A percentile compares a stretch with the other conserved stretches of the same genome.
Evolutionary conservation across 202 grass and related monocot species (phyloP).

Genomic region (Cymbopogon flexuosus): DNA sequence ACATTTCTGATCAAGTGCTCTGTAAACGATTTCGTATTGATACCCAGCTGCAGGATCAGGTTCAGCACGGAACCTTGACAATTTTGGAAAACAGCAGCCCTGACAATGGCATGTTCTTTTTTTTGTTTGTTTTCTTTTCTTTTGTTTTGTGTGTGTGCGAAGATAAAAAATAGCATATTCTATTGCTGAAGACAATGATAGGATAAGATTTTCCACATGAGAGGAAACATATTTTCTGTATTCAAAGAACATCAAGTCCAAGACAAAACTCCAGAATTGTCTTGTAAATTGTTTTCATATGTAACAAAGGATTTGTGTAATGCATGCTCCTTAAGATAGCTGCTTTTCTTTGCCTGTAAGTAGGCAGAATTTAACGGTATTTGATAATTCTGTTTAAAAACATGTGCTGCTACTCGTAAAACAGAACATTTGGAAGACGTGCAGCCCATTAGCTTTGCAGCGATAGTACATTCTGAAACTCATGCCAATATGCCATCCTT

Average conservation of each 20-base stretch:
- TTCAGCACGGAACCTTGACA: not conserved
- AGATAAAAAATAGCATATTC: too few species aligned
- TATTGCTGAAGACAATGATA: not conserved
- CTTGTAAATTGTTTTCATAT: too few species aligned
- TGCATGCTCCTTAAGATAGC: not conserved
- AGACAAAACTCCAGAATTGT: too few species aligned
- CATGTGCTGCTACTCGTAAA: not conserved
- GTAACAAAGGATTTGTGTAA: too few species aligned
- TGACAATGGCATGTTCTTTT: not conserved
- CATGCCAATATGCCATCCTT: not conserved
- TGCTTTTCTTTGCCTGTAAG: not conserved
- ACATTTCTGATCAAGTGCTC: not conserved
- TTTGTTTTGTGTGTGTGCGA: too few species aligned
- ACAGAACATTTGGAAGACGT: not conserved
- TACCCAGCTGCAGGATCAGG: not conserved
- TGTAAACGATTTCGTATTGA: not conserved
- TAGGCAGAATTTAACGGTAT: not conserved
- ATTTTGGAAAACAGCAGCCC: not conserved
- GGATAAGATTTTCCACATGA: not conserved
- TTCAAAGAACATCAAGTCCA: too few species aligned
- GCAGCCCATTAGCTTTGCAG: not conserved
- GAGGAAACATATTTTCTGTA: not conserved
- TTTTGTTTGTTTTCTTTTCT: too few species aligned
- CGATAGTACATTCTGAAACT: not conserved
- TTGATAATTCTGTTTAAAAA: not conserved